phyloP scores from a whole-genome alignment of 495 filamentous ascomycete genomes.

The Penicillium fimorum region DNA sequence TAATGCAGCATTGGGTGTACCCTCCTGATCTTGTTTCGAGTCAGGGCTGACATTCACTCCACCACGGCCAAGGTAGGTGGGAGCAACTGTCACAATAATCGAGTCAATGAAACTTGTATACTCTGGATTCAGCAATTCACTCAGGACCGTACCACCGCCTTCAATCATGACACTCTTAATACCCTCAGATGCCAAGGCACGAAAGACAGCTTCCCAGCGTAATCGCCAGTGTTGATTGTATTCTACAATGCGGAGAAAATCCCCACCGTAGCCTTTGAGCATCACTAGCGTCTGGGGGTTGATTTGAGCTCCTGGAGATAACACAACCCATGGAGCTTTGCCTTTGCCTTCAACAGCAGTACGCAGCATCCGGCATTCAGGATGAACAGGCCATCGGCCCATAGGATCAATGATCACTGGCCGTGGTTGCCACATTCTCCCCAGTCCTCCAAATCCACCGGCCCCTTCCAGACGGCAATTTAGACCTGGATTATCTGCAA shows the following conservation, averaged over 20 bases:
- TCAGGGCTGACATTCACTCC: constrained; percentile 70
- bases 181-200: constrained; percentile 54
- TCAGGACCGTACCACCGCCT: constrained; percentile 76
- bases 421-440: constrained; percentile 63
- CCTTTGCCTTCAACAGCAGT: constrained; percentile 66
- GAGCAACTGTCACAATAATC: constrained; percentile 81
- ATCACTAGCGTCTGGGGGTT: constrained; percentile 45
- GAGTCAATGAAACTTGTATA: constrained; percentile 65
- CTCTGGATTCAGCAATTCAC: constrained; percentile 62
- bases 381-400: constrained; percentile 62
- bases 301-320: constrained; percentile 50
- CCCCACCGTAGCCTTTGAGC: constrained; percentile 50
- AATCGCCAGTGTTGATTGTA: constrained; percentile 51
- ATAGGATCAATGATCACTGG: constrained; percentile 78
- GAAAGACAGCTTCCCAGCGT: constrained; percentile 63
- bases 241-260: constrained; percentile 48
- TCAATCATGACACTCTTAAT: constrained; percentile 85
- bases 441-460: constrained; percentile 51
- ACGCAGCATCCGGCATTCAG: constrained; percentile 59
- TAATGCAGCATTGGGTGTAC: constrained; percentile 52
- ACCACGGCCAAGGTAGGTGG: constrained; percentile 75
- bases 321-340: constrained; percentile 68
- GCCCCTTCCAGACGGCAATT: constrained; percentile 69
- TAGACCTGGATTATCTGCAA: constrained; percentile 79
- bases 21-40: constrained; percentile 47